Conservation (phyloP, 495 filamentous ascomycete species). For the Monascus purpureus region DNA sequence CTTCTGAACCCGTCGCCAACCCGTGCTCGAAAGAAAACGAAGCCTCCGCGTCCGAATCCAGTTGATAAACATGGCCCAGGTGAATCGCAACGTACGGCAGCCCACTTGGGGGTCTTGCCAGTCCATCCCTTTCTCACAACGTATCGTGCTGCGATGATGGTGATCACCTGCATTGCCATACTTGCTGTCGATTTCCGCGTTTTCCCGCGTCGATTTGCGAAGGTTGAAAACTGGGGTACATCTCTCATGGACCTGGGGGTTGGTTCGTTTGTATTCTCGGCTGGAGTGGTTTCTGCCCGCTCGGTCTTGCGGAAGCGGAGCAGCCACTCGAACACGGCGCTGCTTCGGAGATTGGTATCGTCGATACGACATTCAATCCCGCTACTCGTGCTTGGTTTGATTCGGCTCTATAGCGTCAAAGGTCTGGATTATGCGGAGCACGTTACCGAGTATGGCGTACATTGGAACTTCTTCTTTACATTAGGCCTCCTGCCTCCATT, state of each 20-base stretch:
- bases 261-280: slow-evolving; percentile 93
- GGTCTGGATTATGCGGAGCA: slow-evolving; percentile 93
- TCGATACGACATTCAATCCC: slow-evolving; percentile 73
- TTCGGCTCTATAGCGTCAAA: slow-evolving; percentile 80
- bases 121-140: slow-evolving; percentile 82
- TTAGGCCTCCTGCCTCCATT: slow-evolving; percentile 80
- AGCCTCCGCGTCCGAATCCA: slow-evolving; percentile 38
- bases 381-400: slow-evolving; percentile 63
- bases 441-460: slow-evolving; percentile 93
- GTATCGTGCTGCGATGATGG: slow-evolving; percentile 82
- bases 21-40: slow-evolving; percentile 36
- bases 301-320: slow-evolving; percentile 51
- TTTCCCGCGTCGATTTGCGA: slow-evolving; percentile 90
- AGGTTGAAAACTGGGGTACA: slow-evolving; percentile 96
- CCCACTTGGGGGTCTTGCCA: slow-evolving; percentile 41
- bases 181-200: slow-evolving; percentile 92
- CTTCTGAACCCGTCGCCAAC: slow-evolving; percentile 33
- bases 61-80: slow-evolving; percentile 13
- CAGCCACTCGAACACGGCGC: slow-evolving; percentile 17
- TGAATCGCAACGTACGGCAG: slow-evolving; percentile 4
- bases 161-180: slow-evolving; percentile 85
- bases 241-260: slow-evolving; percentile 97
- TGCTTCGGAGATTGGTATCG: slow-evolving; percentile 40
- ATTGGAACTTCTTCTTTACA: slow-evolving; percentile 99
- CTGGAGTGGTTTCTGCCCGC: slow-evolving; percentile 81